phyloP scores from a whole-genome alignment of 352 stramenopile species.

The Nannochloropsis limnetica region DNA sequence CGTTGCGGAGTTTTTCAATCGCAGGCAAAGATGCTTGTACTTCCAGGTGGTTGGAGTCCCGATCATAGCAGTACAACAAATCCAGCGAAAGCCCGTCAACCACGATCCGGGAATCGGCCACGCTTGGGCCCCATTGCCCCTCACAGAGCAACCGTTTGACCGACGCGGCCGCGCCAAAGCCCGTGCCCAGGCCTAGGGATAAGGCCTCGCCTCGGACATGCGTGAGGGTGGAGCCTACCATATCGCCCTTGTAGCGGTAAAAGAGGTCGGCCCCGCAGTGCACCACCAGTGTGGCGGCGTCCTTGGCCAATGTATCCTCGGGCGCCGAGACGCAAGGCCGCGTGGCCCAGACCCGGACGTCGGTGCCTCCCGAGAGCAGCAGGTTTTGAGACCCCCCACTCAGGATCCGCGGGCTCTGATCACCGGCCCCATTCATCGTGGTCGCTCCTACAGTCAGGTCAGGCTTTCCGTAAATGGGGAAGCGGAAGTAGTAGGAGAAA shows the following conservation, averaged over 20 bases:
- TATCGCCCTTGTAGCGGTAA: constrained; percentile 24
- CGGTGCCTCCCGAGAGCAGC: constrained; percentile 16
- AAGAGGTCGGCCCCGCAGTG: not conserved
- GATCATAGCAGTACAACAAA: constrained; percentile 25
- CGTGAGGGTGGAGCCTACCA: not conserved
- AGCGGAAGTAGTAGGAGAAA: constrained; percentile 47
- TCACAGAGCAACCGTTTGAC: not conserved
- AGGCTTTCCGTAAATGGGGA: constrained; percentile 27
- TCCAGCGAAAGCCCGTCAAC: not conserved
- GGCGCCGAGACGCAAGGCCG: not conserved
- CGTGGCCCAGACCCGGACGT: not conserved
- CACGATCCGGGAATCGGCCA: not conserved
- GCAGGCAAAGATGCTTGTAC: not conserved
- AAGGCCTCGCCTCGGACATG: not conserved
- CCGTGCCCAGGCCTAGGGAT: not conserved
- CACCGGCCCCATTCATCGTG: not conserved
- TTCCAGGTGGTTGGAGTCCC: constrained; percentile 17
- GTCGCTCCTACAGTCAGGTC: not conserved
- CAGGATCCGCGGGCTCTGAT: not conserved
- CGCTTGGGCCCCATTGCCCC: constrained; percentile 23
- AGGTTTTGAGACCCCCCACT: not conserved
- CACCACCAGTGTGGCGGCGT: not conserved
- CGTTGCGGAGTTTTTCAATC: not conserved
- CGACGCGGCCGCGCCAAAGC: not conserved
- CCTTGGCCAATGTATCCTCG: not conserved